Evolutionary conservation across 805 yeast species (phyloP), one percentile per base, ranked within the genome.

Genomic region (Kazachstania martiniae): DNA sequence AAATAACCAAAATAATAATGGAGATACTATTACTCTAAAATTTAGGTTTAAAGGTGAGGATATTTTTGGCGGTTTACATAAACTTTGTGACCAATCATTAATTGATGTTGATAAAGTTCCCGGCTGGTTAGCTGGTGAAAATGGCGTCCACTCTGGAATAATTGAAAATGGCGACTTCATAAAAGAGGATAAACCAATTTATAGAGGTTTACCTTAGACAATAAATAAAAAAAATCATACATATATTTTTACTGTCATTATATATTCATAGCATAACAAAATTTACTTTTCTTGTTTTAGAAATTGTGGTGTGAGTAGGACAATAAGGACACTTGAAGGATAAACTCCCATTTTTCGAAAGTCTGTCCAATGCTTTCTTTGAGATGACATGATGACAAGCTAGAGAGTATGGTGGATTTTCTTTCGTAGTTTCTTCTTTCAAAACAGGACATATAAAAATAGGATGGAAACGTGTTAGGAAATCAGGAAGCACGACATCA

Each of bases 111-210:
- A 64, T n/a, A 59, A 42, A 0, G 56, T 80, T 12, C 94, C 94
- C 1, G 68, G 74, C 19, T 83, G 86, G 87, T 52, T 83, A 21
- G 74, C 87, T 4, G 94, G 93, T 3, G 85, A 81, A 50, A 77
- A 76, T 39, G 79, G 81, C 0, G 43, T 55, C 1, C 56, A 58
- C 25, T 59, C 69, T 23, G 86, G 86, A 0, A 44, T 40, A 0
- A 54, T 71, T 4, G 46, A 44, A 18, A 54, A 23, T 9, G 71
- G 71, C 1, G 47, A 41, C 27, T 61, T 59, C 25, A 34, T 33
- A 16, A 42, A 41, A 17, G 35, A 42, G 22, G 18, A 24, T 6
- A 39, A 32, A 21, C 31, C 27, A 31, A 19, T 19, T 19, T 10
- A 19, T 19, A 19, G 10, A 19, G 21, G 21, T 19, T 10, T 19